Percentiles rank a stretch among this genome's conserved stretches.
phyloP scores from a whole-genome alignment of 352 stramenopile genomes.

The Globisporangium echinulatum region DNA sequence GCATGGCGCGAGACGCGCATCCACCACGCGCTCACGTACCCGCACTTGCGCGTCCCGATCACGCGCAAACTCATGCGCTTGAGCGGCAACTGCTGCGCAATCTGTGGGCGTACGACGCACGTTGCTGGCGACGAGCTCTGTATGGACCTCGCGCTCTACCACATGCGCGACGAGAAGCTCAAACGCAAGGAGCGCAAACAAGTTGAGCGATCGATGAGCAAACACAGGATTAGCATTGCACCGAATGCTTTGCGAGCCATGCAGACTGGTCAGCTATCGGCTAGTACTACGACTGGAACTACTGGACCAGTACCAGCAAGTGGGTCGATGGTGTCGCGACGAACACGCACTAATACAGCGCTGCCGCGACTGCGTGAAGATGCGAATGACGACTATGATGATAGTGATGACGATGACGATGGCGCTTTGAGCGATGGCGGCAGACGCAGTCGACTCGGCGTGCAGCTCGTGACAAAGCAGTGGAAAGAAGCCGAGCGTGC shows the following conservation, averaged over 20 bases:
- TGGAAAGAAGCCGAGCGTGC: conserved; percentile 48
- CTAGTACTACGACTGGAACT: no score
- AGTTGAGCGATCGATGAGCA: conserved; percentile 28
- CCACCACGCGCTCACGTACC: conserved; percentile 60
- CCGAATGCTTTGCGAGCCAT: neutral
- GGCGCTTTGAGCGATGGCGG: neutral
- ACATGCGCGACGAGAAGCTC: conserved; percentile 59
- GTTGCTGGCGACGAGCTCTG: conserved; percentile 73
- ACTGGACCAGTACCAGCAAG: no score
- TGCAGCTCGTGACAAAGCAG: conserved; percentile 41
- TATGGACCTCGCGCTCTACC: conserved; percentile 63
- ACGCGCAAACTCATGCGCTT: conserved; percentile 82
- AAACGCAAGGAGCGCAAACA: conserved; percentile 41
- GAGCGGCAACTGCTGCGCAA: conserved; percentile 72
- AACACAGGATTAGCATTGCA: conserved; percentile 45
- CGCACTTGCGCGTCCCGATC: conserved; percentile 62
- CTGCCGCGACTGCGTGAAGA: conserved; percentile 13
- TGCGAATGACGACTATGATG: neutral
- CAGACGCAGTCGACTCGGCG: conserved; percentile 23
- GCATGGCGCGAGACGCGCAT: conserved; percentile 73
- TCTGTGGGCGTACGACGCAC: conserved; percentile 64
- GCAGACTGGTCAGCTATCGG: no score
- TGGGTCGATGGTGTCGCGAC: no score
- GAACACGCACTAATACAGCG: neutral
- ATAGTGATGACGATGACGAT: neutral